phyloP scores from a whole-genome alignment of 257 asterid species.

The Solanum piurae region DNA sequence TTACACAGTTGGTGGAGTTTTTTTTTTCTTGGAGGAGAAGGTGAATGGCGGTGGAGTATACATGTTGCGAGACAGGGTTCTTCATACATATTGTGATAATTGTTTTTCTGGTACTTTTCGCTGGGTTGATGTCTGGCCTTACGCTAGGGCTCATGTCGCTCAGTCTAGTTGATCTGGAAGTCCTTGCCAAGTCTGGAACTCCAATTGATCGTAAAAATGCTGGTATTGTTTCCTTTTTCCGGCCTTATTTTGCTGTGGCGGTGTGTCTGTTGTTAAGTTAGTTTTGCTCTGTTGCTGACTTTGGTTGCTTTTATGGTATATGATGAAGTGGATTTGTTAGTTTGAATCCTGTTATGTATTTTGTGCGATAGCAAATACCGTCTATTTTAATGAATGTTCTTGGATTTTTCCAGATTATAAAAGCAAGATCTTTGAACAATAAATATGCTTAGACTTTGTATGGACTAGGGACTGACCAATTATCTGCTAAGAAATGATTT shows the following conservation, averaged over 20 bases:
- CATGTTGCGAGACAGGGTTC: conserved; percentile 56
- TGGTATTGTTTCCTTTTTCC: conserved; percentile 22
- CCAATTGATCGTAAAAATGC: conserved; percentile 60
- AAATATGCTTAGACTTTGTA: neutral
- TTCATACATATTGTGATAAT: conserved; percentile 53
- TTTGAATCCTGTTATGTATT: neutral
- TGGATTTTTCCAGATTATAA: neutral
- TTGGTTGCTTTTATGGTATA: neutral
- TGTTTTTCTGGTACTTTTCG: conserved; percentile 54
- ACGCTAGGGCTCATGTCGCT: conserved; percentile 97
- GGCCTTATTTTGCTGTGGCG: neutral
- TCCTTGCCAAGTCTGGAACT: conserved; percentile 84
- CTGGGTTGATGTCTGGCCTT: conserved; percentile 96
- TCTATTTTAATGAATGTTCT: neutral
- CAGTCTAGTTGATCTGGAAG: conserved; percentile 96
- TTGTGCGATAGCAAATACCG: neutral
- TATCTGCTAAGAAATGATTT: neutral
- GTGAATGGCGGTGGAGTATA: conserved; percentile 82
- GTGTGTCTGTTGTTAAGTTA: neutral
- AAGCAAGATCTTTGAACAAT: neutral
- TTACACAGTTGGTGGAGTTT: neutral
- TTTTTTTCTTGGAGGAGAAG: neutral
- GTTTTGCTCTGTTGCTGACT: neutral
- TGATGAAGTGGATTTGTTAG: neutral
- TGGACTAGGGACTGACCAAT: neutral